phyloP scores from a whole-genome alignment of 176 grass and related monocot species.

The Eragrostis nindensis region DNA sequence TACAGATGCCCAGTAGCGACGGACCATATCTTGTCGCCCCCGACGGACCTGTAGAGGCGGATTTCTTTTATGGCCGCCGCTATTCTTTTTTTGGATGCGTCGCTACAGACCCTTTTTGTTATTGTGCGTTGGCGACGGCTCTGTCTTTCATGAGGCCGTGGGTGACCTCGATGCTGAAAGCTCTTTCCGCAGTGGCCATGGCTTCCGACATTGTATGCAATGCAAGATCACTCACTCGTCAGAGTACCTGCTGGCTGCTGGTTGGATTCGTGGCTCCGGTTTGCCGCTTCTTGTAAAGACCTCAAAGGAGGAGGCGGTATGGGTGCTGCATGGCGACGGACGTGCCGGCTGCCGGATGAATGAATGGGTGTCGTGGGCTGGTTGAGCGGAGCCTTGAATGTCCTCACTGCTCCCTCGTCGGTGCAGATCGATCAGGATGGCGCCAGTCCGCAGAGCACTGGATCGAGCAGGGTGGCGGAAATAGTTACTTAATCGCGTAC shows the following conservation, averaged over 20 bases:
- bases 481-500: no score
- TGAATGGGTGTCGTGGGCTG: background rate
- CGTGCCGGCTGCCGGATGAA: background rate
- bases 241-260: background rate
- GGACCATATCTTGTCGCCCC: no score
- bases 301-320: background rate
- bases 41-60: no score
- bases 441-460: no score
- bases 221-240: background rate
- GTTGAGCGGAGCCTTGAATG: background rate
- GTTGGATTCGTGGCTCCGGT: background rate
- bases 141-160: background rate
- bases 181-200: background rate
- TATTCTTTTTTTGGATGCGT: no score
- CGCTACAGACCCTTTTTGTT: no score
- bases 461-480: background rate
- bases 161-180: background rate
- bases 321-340: background rate
- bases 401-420: no score
- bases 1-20: no score
- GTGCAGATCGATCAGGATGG: background rate
- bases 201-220: background rate
- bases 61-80: no score
- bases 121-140: no score
- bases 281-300: background rate